phyloP scores from a whole-genome alignment of 2,329 filamentous ascomycete species.

The Trichophyton simii region DNA sequence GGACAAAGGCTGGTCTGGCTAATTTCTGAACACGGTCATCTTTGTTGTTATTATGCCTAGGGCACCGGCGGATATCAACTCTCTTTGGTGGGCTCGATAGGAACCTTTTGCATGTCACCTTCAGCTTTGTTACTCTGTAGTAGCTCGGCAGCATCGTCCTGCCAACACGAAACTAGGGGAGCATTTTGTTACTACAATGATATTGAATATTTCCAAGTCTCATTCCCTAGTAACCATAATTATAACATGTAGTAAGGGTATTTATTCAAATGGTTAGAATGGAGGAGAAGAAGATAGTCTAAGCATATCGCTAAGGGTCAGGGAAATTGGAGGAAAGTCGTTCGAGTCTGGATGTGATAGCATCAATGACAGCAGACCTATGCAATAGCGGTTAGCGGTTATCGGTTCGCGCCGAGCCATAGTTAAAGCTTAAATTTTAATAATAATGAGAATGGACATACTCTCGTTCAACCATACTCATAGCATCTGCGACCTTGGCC shows the following conservation, averaged over 20 bases:
- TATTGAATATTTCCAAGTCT: too few relatives aligned
- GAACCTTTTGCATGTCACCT: too few relatives aligned
- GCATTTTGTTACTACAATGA: too few relatives aligned
- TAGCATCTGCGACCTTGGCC: constrained; percentile 36
- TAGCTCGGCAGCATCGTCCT: too few relatives aligned
- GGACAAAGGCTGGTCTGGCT: neutral
- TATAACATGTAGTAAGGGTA: neutral
- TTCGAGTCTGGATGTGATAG: constrained; percentile 30
- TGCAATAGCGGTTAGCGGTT: neutral
- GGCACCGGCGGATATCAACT: too few relatives aligned
- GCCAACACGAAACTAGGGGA: neutral
- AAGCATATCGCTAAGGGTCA: neutral
- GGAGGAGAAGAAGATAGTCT: neutral
- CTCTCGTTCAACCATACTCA: constrained; percentile 40
- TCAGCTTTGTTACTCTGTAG: too few relatives aligned
- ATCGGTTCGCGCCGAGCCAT: too few relatives aligned
- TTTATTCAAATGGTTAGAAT: neutral
- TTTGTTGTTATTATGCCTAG: too few relatives aligned
- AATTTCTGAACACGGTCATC: too few relatives aligned
- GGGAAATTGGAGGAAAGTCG: constrained; percentile 26
- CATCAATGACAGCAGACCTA: constrained; percentile 33
- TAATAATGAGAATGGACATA: constrained; percentile 16
- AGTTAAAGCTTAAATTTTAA: neutral
- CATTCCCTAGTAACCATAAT: neutral
- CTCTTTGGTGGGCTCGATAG: too few relatives aligned